Evolutionary conservation across 169 alveolate species (phyloP).

Genomic region (Amoebophrya sp.): DNA sequence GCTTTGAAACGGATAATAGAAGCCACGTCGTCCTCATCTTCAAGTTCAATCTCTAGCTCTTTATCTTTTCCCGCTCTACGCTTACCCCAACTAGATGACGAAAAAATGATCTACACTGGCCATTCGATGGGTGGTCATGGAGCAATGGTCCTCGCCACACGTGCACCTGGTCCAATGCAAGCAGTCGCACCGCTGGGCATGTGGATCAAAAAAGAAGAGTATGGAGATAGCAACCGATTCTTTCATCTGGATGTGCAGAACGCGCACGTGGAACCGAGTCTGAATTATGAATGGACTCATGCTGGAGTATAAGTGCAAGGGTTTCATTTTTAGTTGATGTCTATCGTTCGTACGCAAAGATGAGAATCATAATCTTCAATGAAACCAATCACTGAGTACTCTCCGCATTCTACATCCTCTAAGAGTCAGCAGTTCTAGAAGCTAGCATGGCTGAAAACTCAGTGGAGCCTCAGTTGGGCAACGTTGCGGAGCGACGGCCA

Average conservation of each 20-base stretch:
- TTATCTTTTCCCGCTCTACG: neutral
- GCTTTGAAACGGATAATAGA: neutral
- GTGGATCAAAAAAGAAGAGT: neutral
- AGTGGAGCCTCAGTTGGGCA: neutral
- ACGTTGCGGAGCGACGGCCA: too few relatives aligned
- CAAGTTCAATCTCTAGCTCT: too few relatives aligned
- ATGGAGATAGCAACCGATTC: neutral
- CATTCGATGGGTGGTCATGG: constrained; percentile 1
- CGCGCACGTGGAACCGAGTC: neutral
- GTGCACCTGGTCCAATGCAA: neutral
- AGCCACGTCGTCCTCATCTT: too few relatives aligned
- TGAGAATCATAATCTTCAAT: too few relatives aligned
- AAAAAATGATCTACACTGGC: neutral
- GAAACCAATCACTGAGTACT: too few relatives aligned
- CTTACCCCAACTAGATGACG: neutral
- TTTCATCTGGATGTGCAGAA: neutral
- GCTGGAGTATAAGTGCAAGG: too few relatives aligned
- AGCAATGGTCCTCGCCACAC: neutral
- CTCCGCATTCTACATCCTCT: too few relatives aligned
- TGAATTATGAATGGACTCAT: too few relatives aligned
- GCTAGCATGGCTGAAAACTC: neutral
- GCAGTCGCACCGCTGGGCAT: neutral
- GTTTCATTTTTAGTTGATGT: too few relatives aligned
- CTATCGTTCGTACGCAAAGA: too few relatives aligned
- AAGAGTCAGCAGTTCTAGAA: neutral